These are phyloP conservation scores for Dictyostelium intermedium DNA, from an alignment of 78 protist genomes.

Conservation along the genomic window DNA sequence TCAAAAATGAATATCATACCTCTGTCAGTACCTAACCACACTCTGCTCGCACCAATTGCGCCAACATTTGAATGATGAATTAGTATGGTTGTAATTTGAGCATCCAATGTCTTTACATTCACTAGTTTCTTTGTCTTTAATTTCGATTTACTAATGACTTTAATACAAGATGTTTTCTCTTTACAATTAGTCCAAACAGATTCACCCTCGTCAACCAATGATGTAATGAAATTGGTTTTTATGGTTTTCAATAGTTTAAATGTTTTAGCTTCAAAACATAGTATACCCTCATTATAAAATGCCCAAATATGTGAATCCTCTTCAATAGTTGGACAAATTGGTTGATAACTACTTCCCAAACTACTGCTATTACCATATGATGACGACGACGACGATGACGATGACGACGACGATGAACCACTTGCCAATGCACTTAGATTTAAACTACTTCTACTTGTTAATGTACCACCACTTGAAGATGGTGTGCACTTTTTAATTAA, in stretches of 20 bases:
- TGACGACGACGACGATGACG: too few species aligned
- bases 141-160: slow-evolving; percentile 25
- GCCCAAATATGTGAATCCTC: slow-evolving; percentile 72
- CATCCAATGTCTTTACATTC: slow-evolving; percentile 16
- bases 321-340: background rate
- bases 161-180: slow-evolving; percentile 43
- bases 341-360: background rate
- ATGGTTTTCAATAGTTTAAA: slow-evolving; percentile 16
- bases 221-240: slow-evolving; percentile 29
- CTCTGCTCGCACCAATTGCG: background rate
- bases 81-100: background rate
- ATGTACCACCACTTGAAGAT: background rate
- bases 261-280: slow-evolving; percentile 32
- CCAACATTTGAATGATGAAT: background rate
- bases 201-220: slow-evolving; percentile 33
- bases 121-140: slow-evolving; percentile 35
- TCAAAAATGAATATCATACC: slow-evolving; percentile 32
- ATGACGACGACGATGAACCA: too few species aligned
- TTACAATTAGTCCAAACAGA: slow-evolving; percentile 27
- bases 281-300: slow-evolving; percentile 43
- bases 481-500: background rate
- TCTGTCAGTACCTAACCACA: slow-evolving; percentile 71
- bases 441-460: background rate
- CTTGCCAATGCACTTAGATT: background rate
- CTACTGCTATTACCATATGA: background rate